Percentiles rank a stretch among this genome's conserved stretches.
Evolutionary conservation across 164 flowering plant species (phyloP).

Genomic region (Aristolochia fimbriata): DNA sequence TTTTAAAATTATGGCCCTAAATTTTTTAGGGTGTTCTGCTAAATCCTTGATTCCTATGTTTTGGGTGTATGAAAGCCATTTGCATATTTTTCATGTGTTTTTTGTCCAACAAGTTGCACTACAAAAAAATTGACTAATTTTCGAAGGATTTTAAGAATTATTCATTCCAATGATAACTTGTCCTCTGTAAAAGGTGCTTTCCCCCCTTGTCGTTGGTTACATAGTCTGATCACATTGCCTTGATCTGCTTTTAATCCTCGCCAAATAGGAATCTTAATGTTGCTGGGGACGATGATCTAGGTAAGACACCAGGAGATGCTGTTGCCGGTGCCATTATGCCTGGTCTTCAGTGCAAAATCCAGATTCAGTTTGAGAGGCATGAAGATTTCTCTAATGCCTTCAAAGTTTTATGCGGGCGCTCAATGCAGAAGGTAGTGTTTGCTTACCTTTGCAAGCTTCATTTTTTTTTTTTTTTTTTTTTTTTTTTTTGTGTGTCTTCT

Average conservation of each 20-base stretch:
- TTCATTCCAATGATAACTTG: too few relatives aligned
- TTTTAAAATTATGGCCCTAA: too few relatives aligned
- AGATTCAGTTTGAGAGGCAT: conserved; percentile 69
- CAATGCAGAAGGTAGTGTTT: conserved; percentile 69
- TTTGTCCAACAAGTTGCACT: too few relatives aligned
- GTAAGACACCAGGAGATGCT: conserved; percentile 44
- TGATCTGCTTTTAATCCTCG: not conserved
- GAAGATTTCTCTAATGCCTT: conserved; percentile 61
- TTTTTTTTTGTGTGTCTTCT: not conserved
- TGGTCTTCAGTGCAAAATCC: conserved; percentile 80
- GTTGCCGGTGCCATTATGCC: conserved; percentile 36
- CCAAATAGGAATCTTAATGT: conserved; percentile 76
- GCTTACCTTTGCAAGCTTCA: not conserved
- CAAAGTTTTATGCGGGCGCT: conserved; percentile 70
- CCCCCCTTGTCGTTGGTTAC: too few relatives aligned
- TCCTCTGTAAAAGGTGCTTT: too few relatives aligned
- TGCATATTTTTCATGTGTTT: too few relatives aligned
- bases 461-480: not conserved
- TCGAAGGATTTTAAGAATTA: too few relatives aligned
- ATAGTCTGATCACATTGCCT: too few relatives aligned
- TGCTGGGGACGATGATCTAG: conserved; percentile 66
- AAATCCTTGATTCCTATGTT: too few relatives aligned
- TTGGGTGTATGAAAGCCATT: too few relatives aligned
- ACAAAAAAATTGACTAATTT: too few relatives aligned
- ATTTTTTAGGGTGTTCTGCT: too few relatives aligned